These are phyloP conservation scores for Lathyrus oleraceus DNA, from an alignment of 306 rosid genomes.

Conservation along the genomic window DNA sequence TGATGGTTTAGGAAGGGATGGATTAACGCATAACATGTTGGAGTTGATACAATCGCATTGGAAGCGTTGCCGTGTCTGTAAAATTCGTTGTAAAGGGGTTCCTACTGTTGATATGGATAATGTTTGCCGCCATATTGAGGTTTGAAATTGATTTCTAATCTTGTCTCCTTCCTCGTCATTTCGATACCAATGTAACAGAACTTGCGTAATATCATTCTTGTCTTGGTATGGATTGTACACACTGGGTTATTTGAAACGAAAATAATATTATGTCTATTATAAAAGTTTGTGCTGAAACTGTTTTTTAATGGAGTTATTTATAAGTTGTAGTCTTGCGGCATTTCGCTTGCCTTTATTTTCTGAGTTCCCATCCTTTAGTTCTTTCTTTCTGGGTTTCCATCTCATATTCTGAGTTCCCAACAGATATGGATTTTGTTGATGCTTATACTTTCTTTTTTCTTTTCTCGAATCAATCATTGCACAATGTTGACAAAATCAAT, in stretches of 20 bases:
- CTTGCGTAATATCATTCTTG: slow-evolving; percentile 3
- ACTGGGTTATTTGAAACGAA: slow-evolving; percentile 2
- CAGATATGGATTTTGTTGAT: neutral
- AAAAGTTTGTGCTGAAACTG: neutral
- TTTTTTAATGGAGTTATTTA: neutral
- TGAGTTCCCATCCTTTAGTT: neutral
- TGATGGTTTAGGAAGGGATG: slow-evolving; percentile 78
- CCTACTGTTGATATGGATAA: slow-evolving; percentile 95
- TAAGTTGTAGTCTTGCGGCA: neutral
- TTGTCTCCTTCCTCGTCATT: neutral
- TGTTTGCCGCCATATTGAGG: slow-evolving; percentile 85
- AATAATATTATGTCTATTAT: neutral
- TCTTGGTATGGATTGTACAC: slow-evolving; percentile 1
- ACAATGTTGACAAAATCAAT: slow-evolving; percentile 2
- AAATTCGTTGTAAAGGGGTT: slow-evolving; percentile 89
- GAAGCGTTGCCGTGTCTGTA: slow-evolving; percentile 75
- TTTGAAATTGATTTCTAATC: slow-evolving; percentile 14
- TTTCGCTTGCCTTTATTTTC: neutral
- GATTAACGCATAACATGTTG: slow-evolving; percentile 95
- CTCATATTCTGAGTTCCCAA: slow-evolving; percentile 1
- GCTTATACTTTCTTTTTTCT: slow-evolving; percentile 14
- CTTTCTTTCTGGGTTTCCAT: neutral
- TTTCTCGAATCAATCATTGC: neutral
- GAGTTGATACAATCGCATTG: slow-evolving; percentile 94
- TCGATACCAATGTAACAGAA: slow-evolving; percentile 11